Evolutionary conservation across 1,139 yeast species (phyloP).

Genomic region (Hemisphaericaspora xylofermentans): DNA sequence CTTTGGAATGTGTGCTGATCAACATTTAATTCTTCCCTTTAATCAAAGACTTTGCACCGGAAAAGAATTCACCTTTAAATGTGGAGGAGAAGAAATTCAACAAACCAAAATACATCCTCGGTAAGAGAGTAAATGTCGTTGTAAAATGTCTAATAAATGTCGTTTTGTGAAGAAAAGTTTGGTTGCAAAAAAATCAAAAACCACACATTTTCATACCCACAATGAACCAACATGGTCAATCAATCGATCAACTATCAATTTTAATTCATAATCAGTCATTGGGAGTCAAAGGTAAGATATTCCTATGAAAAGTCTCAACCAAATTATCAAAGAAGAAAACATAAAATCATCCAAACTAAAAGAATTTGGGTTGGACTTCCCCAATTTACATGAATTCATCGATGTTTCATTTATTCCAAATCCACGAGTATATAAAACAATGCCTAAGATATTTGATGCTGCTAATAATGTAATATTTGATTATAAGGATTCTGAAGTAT

Average conservation of each 20-base stretch:
- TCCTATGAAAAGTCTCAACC: conserved; percentile 13
- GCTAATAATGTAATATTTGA: conserved; percentile 6
- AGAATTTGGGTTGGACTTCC: conserved; percentile 19
- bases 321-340: conserved; percentile 19
- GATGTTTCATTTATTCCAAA: conserved; percentile 16
- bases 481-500: conserved; percentile 1
- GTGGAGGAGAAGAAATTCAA: too few species aligned
- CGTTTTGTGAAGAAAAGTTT: conserved; percentile 2
- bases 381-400: conserved; percentile 9
- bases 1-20: too few species aligned
- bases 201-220: not conserved
- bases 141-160: conserved; percentile 2
- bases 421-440: conserved; percentile 5
- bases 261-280: not conserved
- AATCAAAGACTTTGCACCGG: too few species aligned
- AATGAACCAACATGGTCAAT: not conserved
- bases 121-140: too few species aligned
- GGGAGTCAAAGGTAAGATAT: not conserved
- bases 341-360: conserved; percentile 20
- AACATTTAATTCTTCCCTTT: too few species aligned
- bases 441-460: conserved; percentile 14
- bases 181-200: conserved; percentile 5
- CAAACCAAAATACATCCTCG: not conserved
- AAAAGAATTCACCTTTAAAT: too few species aligned
- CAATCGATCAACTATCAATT: not conserved